Base-by-base conservation (phyloP, 2,329 filamentous ascomycete genomes). In the Talaromyces marneffei region DNA sequence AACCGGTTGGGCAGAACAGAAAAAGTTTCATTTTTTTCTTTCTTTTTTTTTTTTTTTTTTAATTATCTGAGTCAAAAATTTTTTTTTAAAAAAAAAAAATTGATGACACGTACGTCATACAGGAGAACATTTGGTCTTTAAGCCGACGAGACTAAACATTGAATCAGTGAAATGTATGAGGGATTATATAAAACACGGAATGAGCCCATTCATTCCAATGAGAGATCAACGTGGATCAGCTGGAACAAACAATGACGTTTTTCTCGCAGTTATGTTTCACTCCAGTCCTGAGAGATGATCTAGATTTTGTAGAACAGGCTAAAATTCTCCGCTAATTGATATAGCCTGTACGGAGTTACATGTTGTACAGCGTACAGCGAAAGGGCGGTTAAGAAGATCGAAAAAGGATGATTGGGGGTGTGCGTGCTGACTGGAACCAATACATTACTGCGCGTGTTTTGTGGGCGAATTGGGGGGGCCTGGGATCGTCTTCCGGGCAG, bases 341-440 rank as follows among this genome's bases (percentile, higher is more conserved):
- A 9, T n/a, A n/a, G n/a, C n/a, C 33, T 39, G 14, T 1, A 18
- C 3, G 18, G n/a, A 6, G 4, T n/a, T 14, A 16, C 12, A 54
- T 54, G 52, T 55, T 29, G 52, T 33, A 55, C 52, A 55, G 52
- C 50, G 52, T 33, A 55, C 52, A 55, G 52, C 50, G 44, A 29
- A 48, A 20, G 20, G 10, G 18, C 44, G 20, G 42, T 27, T 16
- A 48, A 29, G 23, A 29, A 37, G 4, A 16, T 54, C 33, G 31
- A 44, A 35, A 42, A 16, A 18, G 39, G 52, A 40, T 40, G 53
- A 56, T 56, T 37, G 25, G n/a, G n/a, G n/a, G n/a, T 2, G 6
- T 7, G 27, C 5, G 23, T n/a, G n/a, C 27, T 52, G 27, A 23
- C 23, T 6, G 42, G n/a, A 9, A 25, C 20, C 40, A 25, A 14